Percentiles rank a stretch among this genome's conserved stretches.
Conservation (phyloP, 2,329 filamentous ascomycete species). For the Bretziella fagacearum region DNA sequence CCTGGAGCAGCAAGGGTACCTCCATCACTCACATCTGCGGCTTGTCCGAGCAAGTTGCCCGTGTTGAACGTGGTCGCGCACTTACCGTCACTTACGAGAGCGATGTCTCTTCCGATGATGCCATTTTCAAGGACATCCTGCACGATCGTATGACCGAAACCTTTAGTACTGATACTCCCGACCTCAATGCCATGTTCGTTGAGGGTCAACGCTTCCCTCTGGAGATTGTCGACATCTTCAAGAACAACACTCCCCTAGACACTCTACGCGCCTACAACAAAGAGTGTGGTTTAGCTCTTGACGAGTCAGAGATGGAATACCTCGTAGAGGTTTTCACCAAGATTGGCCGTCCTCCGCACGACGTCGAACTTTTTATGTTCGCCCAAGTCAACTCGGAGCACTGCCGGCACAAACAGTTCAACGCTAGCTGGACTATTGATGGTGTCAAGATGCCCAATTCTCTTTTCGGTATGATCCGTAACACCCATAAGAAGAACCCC, state of each 20-base stretch:
- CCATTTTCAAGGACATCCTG: conserved; percentile 51
- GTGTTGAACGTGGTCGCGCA: conserved; percentile 75
- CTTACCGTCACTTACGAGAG: conserved; percentile 48
- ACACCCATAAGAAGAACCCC: conserved; percentile 73
- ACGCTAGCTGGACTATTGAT: conserved; percentile 90
- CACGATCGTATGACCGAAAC: conserved; percentile 94
- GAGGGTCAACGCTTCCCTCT: conserved; percentile 46
- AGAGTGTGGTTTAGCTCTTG: conserved; percentile 67
- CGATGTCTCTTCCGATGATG: conserved; percentile 21
- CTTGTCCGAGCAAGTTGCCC: conserved; percentile 48
- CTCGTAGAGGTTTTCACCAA: conserved; percentile 46
- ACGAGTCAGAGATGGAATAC: conserved; percentile 81
- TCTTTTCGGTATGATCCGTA: conserved; percentile 90
- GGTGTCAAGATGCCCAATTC: conserved; percentile 62
- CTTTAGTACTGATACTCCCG: conserved; percentile 48
- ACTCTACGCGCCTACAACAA: conserved; percentile 71
- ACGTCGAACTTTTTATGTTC: conserved; percentile 98
- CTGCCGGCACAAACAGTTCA: conserved; percentile 77
- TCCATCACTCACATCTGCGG: conserved; percentile 88
- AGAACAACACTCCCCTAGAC: conserved; percentile 46
- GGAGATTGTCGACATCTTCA: conserved; percentile 58
- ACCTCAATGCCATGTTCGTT: conserved; percentile 61
- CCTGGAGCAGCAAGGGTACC: conserved; percentile 94
- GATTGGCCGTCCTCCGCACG: conserved; percentile 43
- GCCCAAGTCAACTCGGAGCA: conserved; percentile 98